A percentile compares a stretch with the other conserved stretches of the same genome.
Evolutionary conservation across 805 yeast species (phyloP).

Genomic region (Candida takata): DNA sequence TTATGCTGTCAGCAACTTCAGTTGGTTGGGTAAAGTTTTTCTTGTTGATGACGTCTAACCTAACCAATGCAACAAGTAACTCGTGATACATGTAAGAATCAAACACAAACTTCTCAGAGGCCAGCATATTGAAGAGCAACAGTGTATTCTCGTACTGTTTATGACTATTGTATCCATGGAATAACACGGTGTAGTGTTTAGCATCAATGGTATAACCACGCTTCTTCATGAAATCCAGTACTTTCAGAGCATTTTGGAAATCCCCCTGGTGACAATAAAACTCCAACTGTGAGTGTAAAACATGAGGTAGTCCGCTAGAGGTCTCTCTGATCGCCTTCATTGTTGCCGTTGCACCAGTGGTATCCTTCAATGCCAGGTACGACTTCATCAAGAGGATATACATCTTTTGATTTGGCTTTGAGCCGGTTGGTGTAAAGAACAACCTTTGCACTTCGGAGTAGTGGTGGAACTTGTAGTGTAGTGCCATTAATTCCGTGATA

Average conservation of each 20-base stretch:
- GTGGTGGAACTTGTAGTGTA: constrained; percentile 9
- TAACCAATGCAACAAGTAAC: constrained; percentile 26
- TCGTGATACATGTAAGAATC: constrained; percentile 25
- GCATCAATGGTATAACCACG: constrained; percentile 12
- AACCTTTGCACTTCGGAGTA: constrained; percentile 8
- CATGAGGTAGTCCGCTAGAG: background rate
- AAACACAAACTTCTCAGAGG: constrained; percentile 18
- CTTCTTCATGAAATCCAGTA: constrained; percentile 23
- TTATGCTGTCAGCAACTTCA: constrained; percentile 24
- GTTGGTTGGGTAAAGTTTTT: constrained; percentile 25
- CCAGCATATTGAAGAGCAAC: constrained; percentile 22
- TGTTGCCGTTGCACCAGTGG: constrained; percentile 13
- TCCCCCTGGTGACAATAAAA: constrained; percentile 10
- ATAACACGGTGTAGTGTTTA: constrained; percentile 25
- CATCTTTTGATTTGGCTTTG: constrained; percentile 6
- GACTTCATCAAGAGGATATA: constrained; percentile 13
- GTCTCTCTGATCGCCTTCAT: constrained; percentile 2
- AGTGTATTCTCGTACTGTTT: constrained; percentile 24
- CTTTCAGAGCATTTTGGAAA: constrained; percentile 25
- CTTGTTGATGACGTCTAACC: constrained; percentile 21
- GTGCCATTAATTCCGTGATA: constrained; percentile 10
- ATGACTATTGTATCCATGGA: constrained; percentile 24
- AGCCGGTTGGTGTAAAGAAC: background rate
- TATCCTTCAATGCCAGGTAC: constrained; percentile 6
- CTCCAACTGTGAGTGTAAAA: constrained; percentile 7